Conservation (phyloP, 2,329 filamentous ascomycete species). For the Monosporascus sp. region DNA sequence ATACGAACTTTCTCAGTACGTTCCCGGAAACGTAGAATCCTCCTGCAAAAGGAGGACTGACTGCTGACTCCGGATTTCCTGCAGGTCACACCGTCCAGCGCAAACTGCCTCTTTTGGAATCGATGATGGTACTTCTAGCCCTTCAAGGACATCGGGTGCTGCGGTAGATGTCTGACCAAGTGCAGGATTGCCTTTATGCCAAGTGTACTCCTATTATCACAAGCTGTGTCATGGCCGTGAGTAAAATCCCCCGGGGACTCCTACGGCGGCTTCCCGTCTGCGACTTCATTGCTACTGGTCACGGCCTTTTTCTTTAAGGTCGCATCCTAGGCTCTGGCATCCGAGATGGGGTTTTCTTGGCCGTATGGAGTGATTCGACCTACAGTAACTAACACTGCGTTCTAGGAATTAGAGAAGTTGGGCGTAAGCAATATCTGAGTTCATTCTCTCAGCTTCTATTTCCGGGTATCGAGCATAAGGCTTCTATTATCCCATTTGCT, state of each 20-base stretch:
- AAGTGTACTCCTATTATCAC: slow-evolving; percentile 89
- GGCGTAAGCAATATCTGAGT: not conserved
- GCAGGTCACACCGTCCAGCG: slow-evolving; percentile 77
- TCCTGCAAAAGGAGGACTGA: not conserved
- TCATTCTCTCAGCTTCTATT: not conserved
- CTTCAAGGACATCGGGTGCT: too few relatives aligned
- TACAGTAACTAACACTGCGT: not conserved
- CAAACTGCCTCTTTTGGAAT: slow-evolving; percentile 81
- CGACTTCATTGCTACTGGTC: too few relatives aligned
- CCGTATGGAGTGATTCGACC: too few relatives aligned
- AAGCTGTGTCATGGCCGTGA: slow-evolving; percentile 59
- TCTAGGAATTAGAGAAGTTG: not conserved
- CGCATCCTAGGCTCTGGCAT: too few relatives aligned
- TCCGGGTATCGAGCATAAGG: too few relatives aligned
- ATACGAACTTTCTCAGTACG: not conserved
- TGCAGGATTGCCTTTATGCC: slow-evolving; percentile 73
- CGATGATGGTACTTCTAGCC: slow-evolving; percentile 54
- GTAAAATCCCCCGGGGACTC: not conserved
- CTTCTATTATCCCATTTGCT: slow-evolving; percentile 63
- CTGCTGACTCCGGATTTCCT: slow-evolving; percentile 73
- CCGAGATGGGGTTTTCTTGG: too few relatives aligned
- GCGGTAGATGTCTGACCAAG: slow-evolving; percentile 54
- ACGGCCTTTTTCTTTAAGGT: too few relatives aligned
- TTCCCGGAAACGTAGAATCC: not conserved
- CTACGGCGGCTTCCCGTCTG: not conserved